Base-by-base conservation (phyloP, 441 rosid genomes). In the Capsella rubella region DNA sequence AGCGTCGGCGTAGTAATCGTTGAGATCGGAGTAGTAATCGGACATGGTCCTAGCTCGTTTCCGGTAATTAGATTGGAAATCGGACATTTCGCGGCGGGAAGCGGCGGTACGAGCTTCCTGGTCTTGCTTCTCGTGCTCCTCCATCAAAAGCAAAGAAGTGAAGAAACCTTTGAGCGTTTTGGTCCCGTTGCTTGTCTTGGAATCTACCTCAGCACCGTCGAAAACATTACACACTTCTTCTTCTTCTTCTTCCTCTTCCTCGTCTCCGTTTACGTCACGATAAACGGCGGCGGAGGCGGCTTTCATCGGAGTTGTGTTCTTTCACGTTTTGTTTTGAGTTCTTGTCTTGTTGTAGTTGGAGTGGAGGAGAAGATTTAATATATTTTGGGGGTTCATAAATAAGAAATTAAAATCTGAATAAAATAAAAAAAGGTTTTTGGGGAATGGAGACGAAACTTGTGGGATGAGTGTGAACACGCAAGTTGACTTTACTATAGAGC, bases 141-240 rank as follows among this genome's bases (percentile, higher is more conserved):
- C 94, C 53, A 90, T 35, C 67, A 91, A 70, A 43, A 88, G 61
- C 74, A 88, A 69, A 0, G 97, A 89, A 51, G 94, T 86, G 73
- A 91, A 76, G 10, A 90, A 82, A 2, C 93, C 90, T 52, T 84
- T 88, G 46, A 89, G 76, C 15, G 81, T 83, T 71, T 83, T 91
- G 67, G 66, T 81, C 49, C 83, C 81, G 79, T 75, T 81, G 79
- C 69, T 80, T 56, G 61, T 66, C 32, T 66, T 39, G 8, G 71
- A 32, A 5, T 65, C 66, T 71, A 65, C 70, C 27, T 70, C 79
- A n/a, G 6, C 61, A 21, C 61, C 70, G 71, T 74, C 79, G 51
- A 69, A 64, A 68, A 60, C 79, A 79, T 79, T 62, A 67, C 71
- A 72, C 66, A 67, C 77, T 60, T 78, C 81, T 60, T 77, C 80